phyloP scores from a whole-genome alignment of 2,329 filamentous ascomycete genomes.

The Talaromyces marneffei region DNA sequence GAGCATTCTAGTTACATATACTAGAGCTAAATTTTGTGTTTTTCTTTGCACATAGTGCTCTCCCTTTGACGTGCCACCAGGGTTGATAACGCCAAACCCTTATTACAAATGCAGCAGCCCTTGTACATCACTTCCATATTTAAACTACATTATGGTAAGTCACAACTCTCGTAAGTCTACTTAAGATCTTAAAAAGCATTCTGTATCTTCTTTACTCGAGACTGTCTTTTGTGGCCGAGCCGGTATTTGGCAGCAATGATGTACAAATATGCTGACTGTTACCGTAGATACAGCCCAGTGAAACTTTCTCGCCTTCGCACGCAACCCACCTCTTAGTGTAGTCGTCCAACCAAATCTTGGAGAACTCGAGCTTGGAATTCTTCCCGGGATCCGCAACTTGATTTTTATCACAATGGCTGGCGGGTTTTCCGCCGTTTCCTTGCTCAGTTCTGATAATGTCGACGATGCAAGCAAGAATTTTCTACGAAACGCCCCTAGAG shows the following conservation, averaged over 20 bases:
- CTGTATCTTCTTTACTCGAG: not conserved
- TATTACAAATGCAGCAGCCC: not conserved
- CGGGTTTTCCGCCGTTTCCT: not conserved
- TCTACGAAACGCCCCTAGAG: not conserved
- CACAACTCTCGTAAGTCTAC: not conserved
- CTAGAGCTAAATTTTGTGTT: not conserved
- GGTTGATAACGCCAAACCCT: not conserved
- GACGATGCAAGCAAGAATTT: conserved; percentile 8
- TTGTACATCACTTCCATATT: not conserved
- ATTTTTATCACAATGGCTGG: conserved; percentile 4
- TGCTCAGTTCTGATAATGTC: not conserved
- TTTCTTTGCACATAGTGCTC: not conserved
- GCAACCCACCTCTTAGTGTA: conserved; percentile 5
- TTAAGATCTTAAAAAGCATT: not conserved
- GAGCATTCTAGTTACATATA: not conserved
- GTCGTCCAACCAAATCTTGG: conserved; percentile 10
- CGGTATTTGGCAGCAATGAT: conserved; percentile 9
- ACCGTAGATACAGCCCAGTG: conserved; percentile 11
- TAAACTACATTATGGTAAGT: not conserved
- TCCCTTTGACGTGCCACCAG: not conserved
- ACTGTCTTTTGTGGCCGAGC: not conserved
- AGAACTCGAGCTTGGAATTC: conserved; percentile 7
- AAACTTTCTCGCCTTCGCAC: conserved; percentile 6
- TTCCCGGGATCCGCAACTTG: not conserved
- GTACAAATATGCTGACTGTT: conserved; percentile 14